Base-by-base conservation (phyloP, 768 basidiomycete genomes). In the Cystobasidium ongulense region DNA sequence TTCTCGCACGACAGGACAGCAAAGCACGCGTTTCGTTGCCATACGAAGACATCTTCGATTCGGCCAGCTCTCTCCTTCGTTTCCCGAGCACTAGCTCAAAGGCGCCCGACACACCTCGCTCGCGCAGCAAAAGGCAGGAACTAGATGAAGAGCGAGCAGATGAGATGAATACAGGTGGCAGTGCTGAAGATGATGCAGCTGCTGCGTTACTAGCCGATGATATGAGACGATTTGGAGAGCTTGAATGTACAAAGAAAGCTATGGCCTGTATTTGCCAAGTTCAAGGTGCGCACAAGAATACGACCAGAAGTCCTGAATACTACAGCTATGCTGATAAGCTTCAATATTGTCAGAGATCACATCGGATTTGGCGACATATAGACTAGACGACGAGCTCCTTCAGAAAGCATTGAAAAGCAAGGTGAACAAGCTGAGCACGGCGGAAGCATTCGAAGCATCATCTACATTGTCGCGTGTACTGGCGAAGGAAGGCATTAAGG, bases 41-140 rank as follows among this genome's bases (percentile, higher is more conserved):
- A 21, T 75, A 70, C 54, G 54, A 63, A 27, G 74, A 75, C 35
- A 43, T 75, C 36, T 75, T 75, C 54, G 74, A 75, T 23, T 71
- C 68, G 7, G 68, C 68, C n/a, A 35, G 29, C 4, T 4, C 25
- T n/a, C 68, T 57, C 5, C 50, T 71, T 3, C 68, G 53, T 1
- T 71, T 36, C 54, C 68, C 52, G 2, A 38, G 18, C 39, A 11
- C 68, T 1, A 39, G 50, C 52, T n/a, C 43, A 25, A 39, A 1
- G 11, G 38, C 17, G 1, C 17, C 46, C 3, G 65, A 67, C 3
- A 67, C 65, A 46, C 65, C 41, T 11, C 65, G 65, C 11, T 46
- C 65, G 50, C 65, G 43, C 50, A 52, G 39, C 23, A 46, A 31
- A 27, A 39, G 43, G 31, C 50, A 46, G 8, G 53, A 50, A 31